A percentile compares a stretch with the other conserved stretches of the same genome.
Conservation (phyloP, 768 basidiomycete genomes). For the Pleurotus eryngii region DNA sequence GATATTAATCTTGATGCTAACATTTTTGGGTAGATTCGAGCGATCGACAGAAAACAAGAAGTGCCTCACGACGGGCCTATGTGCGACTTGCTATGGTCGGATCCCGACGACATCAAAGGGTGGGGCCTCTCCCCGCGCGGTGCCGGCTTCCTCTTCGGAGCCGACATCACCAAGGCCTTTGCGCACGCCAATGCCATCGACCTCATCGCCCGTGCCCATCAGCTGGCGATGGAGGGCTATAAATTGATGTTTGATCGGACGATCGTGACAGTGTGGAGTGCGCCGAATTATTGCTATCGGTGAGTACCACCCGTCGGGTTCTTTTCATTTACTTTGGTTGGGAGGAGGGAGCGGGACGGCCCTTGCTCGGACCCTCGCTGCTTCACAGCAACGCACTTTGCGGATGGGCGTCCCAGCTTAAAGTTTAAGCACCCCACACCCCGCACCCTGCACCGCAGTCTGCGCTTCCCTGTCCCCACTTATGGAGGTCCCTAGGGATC, state of each 20-base stretch:
- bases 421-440: too few species aligned
- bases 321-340: not conserved
- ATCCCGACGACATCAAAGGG: constrained; percentile 93
- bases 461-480: too few species aligned
- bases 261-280: constrained; percentile 98
- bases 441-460: too few species aligned
- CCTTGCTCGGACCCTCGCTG: too few species aligned
- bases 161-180: constrained; percentile 86
- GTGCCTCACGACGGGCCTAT: constrained; percentile 98
- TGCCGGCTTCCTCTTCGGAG: constrained; percentile 93
- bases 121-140: constrained; percentile 99
- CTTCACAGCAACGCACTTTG: too few species aligned
- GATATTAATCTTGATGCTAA: not conserved
- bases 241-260: constrained; percentile 95
- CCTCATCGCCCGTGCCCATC: constrained; percentile 95
- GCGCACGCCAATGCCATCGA: constrained; percentile 90
- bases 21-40: constrained; percentile 64
- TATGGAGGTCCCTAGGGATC: too few species aligned
- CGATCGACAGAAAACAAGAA: constrained; percentile 94
- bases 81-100: constrained; percentile 99
- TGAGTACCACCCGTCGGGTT: constrained; percentile 29
- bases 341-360: too few species aligned
- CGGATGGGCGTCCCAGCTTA: too few species aligned
- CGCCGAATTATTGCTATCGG: constrained; percentile 98
- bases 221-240: constrained; percentile 96